These are phyloP conservation scores for Pseudohalonectria lignicola DNA, from an alignment of 2,329 filamentous ascomycete species.

Conservation along the genomic window DNA sequence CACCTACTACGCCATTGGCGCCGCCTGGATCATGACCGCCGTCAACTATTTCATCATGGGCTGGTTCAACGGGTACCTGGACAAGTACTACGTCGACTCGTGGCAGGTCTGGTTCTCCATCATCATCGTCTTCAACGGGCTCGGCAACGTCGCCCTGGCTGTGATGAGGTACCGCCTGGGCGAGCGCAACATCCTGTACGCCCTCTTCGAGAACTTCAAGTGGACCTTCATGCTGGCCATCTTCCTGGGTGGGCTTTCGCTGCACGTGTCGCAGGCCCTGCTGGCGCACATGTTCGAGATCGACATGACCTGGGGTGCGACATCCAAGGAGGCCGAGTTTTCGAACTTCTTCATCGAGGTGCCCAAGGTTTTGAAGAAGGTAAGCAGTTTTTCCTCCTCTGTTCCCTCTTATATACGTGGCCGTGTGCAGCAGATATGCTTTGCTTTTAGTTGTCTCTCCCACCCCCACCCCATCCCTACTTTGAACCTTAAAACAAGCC, in stretches of 20 bases:
- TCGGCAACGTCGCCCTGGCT: constrained; percentile 62
- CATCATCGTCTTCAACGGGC: constrained; percentile 65
- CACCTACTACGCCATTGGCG: constrained; percentile 70
- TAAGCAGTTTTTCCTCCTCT: constrained; percentile 39
- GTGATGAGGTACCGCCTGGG: constrained; percentile 63
- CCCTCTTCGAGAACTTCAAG: constrained; percentile 55
- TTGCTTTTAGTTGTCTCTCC: not conserved
- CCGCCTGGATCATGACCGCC: constrained; percentile 62
- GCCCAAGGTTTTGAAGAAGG: constrained; percentile 65
- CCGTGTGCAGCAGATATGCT: not conserved
- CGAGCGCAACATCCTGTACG: constrained; percentile 46
- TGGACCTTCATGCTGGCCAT: constrained; percentile 66
- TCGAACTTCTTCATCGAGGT: constrained; percentile 81
- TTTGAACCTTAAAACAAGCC: not conserved
- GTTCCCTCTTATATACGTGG: constrained; percentile 14
- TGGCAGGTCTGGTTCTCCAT: constrained; percentile 76
- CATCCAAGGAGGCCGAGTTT: constrained; percentile 70
- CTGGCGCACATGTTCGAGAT: constrained; percentile 76
- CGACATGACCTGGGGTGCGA: constrained; percentile 79
- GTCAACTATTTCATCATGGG: constrained; percentile 68
- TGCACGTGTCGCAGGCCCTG: constrained; percentile 73
- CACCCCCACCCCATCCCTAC: not conserved
- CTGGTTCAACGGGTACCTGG: constrained; percentile 66
- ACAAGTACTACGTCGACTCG: constrained; percentile 70
- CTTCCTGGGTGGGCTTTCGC: constrained; percentile 71